A percentile compares a stretch with the other conserved stretches of the same genome.
Evolutionary conservation across 1,139 yeast species (phyloP).

Genomic region (Candida sanyaensis): DNA sequence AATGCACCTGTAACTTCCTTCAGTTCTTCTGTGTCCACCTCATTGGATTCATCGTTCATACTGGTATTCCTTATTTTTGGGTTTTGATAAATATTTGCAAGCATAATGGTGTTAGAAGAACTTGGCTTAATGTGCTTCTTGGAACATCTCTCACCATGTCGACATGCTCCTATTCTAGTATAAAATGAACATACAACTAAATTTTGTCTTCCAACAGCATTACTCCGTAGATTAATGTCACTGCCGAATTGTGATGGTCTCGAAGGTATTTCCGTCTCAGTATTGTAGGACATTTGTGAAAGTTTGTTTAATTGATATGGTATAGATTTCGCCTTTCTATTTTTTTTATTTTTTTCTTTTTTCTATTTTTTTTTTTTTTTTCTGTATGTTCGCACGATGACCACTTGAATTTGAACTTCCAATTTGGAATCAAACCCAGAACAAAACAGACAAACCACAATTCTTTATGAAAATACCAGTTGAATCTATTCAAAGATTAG

Average conservation of each 20-base stretch:
- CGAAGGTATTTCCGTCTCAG: background rate
- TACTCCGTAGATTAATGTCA: background rate
- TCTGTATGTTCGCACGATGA: too few relatives aligned
- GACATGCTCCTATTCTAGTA: slow-evolving; percentile 85
- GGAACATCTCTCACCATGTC: slow-evolving; percentile 91
- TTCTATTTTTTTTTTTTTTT: too few relatives aligned
- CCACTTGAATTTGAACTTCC: too few relatives aligned
- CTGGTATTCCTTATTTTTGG: slow-evolving; percentile 42
- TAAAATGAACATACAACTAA: slow-evolving; percentile 53
- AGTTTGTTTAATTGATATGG: too few relatives aligned
- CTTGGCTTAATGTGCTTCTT: slow-evolving; percentile 73
- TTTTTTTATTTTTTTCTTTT: too few relatives aligned
- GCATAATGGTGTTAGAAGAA: slow-evolving; percentile 64
- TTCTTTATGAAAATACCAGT: too few relatives aligned
- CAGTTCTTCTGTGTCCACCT: background rate
- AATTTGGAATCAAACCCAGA: too few relatives aligned
- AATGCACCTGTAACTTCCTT: slow-evolving; percentile 10
- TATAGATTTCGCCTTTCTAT: too few relatives aligned
- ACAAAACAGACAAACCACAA: too few relatives aligned
- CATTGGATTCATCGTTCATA: background rate
- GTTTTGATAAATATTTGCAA: slow-evolving; percentile 71
- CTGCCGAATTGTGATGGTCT: background rate
- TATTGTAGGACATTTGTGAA: too few relatives aligned
- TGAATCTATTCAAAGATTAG: too few relatives aligned
- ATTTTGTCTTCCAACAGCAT: background rate